A percentile compares a stretch with the other conserved stretches of the same genome.
These are phyloP conservation scores for Otatea glauca DNA, from an alignment of 176 grass and related monocot species.

Conservation along the genomic window DNA sequence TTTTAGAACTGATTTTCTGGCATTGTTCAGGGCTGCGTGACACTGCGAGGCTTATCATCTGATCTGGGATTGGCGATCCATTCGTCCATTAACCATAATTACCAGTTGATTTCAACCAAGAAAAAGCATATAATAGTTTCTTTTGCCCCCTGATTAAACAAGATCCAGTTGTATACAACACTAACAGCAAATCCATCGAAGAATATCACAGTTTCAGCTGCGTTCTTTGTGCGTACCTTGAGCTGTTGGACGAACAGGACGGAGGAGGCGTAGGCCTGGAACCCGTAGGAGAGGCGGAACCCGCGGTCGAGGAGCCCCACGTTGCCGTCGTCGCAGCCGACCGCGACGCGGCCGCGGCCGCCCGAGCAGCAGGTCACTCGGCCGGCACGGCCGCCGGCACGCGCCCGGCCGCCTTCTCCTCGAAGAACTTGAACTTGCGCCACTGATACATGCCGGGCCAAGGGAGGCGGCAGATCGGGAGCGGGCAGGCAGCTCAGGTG, in stretches of 20 bases:
- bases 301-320: conserved; percentile 78
- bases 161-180: neutral
- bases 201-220: neutral
- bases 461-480: conserved; percentile 21
- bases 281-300: conserved; percentile 69
- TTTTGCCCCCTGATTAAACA: neutral
- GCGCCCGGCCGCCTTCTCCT: conserved; percentile 75
- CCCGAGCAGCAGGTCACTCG: conserved; percentile 75
- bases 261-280: conserved; percentile 71
- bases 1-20: neutral
- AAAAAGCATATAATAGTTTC: neutral
- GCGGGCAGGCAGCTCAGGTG: neutral
- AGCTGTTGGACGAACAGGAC: conserved; percentile 93
- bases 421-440: conserved; percentile 95
- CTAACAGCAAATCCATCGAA: neutral
- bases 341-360: conserved; percentile 71
- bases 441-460: conserved; percentile 73
- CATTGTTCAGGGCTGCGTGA: neutral
- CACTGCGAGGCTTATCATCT: neutral
- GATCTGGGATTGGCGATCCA: neutral
- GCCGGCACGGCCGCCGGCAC: conserved; percentile 48
- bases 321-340: conserved; percentile 85
- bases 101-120: conserved; percentile 11
- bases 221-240: conserved; percentile 57
- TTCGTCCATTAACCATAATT: neutral